These are phyloP conservation scores for Fusarium pilosicola DNA, from an alignment of 2,329 filamentous ascomycete species.

Conservation along the genomic window DNA sequence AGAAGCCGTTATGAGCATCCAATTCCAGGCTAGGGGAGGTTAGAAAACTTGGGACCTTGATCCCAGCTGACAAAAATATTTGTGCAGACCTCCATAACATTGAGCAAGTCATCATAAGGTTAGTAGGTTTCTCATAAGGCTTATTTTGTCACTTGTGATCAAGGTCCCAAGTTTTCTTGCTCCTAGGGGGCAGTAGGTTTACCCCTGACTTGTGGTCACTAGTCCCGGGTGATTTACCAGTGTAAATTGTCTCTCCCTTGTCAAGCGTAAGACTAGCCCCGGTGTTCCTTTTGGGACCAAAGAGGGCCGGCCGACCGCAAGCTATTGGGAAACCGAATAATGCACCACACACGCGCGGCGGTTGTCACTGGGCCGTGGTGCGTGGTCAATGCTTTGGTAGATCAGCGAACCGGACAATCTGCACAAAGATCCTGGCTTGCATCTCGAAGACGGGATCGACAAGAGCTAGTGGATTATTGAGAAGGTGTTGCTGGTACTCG, in stretches of 20 bases:
- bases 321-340: conserved; percentile 31
- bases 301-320: conserved; percentile 27
- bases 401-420: conserved; percentile 30
- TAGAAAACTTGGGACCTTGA: background rate
- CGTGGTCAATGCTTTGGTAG: conserved; percentile 30
- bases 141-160: background rate
- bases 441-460: conserved; percentile 27
- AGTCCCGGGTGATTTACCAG: conserved; percentile 30
- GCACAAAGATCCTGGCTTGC: conserved; percentile 21
- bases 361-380: conserved; percentile 26
- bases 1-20: conserved; percentile 16
- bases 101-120: rapidly evolving
- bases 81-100: rapidly evolving
- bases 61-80: background rate
- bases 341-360: background rate
- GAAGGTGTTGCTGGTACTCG: conserved; percentile 1
- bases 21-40: background rate
- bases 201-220: conserved; percentile 34
- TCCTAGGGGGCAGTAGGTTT: background rate
- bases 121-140: rapidly evolving
- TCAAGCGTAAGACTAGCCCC: conserved; percentile 6
- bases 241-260: conserved; percentile 30
- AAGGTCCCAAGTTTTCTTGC: background rate
- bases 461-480: conserved; percentile 27
- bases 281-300: conserved; percentile 21